These are phyloP conservation scores for Aureobasidium vineae DNA, from an alignment of 2,329 filamentous ascomycete genomes.

Conservation along the genomic window DNA sequence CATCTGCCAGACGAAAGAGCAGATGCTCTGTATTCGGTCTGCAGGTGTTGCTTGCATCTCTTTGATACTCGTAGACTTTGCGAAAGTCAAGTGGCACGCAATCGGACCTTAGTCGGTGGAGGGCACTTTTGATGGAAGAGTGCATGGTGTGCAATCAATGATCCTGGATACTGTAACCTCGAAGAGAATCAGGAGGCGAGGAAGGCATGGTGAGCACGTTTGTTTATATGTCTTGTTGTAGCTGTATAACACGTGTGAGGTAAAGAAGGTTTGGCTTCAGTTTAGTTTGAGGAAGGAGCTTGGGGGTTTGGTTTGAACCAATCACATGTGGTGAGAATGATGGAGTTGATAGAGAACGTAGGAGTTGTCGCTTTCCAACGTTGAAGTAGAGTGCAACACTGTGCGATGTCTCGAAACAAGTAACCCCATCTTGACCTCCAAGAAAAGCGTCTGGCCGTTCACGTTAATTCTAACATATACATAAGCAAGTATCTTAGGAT, in stretches of 20 bases:
- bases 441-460: too few relatives aligned
- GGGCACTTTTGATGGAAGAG: background rate
- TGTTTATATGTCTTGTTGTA: background rate
- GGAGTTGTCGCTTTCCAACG: too few relatives aligned
- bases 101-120: background rate
- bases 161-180: too few relatives aligned
- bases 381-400: too few relatives aligned
- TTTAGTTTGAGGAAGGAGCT: background rate
- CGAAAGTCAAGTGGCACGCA: slow-evolving; percentile 3
- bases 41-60: background rate
- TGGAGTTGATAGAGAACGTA: slow-evolving; percentile 5
- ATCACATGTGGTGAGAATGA: background rate
- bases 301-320: background rate
- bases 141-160: background rate
- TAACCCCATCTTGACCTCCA: too few relatives aligned
- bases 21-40: background rate
- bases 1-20: slow-evolving; percentile 3
- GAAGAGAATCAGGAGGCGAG: too few relatives aligned
- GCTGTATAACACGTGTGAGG: background rate
- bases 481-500: too few relatives aligned
- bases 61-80: background rate
- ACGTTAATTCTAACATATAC: too few relatives aligned
- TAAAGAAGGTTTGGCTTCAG: background rate
- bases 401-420: too few relatives aligned
- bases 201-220: background rate